These are phyloP conservation scores for Collybia sordida DNA, from an alignment of 768 basidiomycete genomes.

Conservation along the genomic window DNA sequence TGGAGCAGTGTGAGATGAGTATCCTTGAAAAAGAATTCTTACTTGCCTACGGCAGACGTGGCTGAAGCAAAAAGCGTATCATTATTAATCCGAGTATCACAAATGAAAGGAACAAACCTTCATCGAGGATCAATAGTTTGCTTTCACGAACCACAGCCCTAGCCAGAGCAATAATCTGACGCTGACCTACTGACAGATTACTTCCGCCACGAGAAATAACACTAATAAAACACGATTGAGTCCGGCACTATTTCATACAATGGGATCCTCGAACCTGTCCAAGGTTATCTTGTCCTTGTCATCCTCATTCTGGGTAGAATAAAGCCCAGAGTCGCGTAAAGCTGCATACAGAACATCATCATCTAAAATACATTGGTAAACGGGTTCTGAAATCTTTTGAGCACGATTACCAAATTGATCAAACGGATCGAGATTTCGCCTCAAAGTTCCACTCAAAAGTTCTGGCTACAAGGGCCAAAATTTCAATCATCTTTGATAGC, in stretches of 20 bases:
- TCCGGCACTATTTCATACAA: too few species aligned
- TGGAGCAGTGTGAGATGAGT: slow-evolving; percentile 4
- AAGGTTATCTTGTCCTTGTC: slow-evolving; percentile 46
- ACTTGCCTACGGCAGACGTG: slow-evolving; percentile 46
- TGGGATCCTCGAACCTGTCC: slow-evolving; percentile 24
- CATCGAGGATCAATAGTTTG: slow-evolving; percentile 60
- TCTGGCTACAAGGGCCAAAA: slow-evolving; percentile 28
- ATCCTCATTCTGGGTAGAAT: slow-evolving; percentile 36
- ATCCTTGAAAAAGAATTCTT: background rate
- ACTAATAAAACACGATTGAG: background rate
- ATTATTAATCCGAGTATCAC: slow-evolving; percentile 30
- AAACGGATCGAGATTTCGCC: slow-evolving; percentile 68
- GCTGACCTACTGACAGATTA: slow-evolving; percentile 77
- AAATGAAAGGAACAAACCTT: slow-evolving; percentile 37
- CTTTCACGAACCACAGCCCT: slow-evolving; percentile 59
- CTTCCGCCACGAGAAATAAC: slow-evolving; percentile 50
- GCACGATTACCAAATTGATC: slow-evolving; percentile 36
- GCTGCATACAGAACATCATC: slow-evolving; percentile 41
- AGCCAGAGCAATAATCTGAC: slow-evolving; percentile 67
- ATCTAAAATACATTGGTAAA: slow-evolving; percentile 14
- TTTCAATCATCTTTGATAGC: background rate
- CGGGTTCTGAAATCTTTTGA: background rate
- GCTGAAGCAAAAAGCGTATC: slow-evolving; percentile 32
- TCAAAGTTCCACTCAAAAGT: slow-evolving; percentile 58
- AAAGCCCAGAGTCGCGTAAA: slow-evolving; percentile 38